Percentiles rank a stretch among this genome's conserved stretches.
Evolutionary conservation across 148 eudicot species (phyloP).

Genomic region (Heliosperma pusillum): DNA sequence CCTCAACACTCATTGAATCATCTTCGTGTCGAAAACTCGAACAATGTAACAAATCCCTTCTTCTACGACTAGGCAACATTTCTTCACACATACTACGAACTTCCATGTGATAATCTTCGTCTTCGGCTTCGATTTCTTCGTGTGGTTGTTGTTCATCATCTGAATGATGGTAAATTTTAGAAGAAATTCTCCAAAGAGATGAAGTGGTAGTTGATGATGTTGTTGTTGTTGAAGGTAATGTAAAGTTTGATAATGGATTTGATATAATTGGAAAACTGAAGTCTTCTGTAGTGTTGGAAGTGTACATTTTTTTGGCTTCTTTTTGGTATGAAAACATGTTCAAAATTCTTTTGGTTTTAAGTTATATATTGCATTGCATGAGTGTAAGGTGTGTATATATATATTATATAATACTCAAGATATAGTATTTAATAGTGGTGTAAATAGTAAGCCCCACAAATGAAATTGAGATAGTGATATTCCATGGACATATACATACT

Average conservation of each 20-base stretch:
- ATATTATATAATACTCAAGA: too few species aligned
- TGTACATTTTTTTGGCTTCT: conserved; percentile 16
- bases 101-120: conserved; percentile 15
- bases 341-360: neutral
- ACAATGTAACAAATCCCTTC: neutral
- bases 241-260: conserved; percentile 29
- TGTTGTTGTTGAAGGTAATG: conserved; percentile 15
- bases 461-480: too few species aligned
- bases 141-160: conserved; percentile 8
- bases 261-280: conserved; percentile 37
- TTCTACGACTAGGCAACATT: conserved; percentile 11
- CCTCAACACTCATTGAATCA: conserved; percentile 22
- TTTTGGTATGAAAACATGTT: conserved; percentile 20
- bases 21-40: conserved; percentile 26
- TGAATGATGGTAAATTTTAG: conserved; percentile 29
- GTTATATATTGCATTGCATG: too few species aligned
- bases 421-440: neutral
- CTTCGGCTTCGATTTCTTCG: neutral
- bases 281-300: conserved; percentile 23
- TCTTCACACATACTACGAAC: conserved; percentile 30
- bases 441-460: too few species aligned
- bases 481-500: too few species aligned
- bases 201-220: too few species aligned
- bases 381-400: neutral
- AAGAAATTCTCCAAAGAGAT: conserved; percentile 34